Percentiles rank a stretch among this genome's conserved stretches.
phyloP scores from a whole-genome alignment of 495 filamentous ascomycete genomes.

The Penicillium bialowiezense region DNA sequence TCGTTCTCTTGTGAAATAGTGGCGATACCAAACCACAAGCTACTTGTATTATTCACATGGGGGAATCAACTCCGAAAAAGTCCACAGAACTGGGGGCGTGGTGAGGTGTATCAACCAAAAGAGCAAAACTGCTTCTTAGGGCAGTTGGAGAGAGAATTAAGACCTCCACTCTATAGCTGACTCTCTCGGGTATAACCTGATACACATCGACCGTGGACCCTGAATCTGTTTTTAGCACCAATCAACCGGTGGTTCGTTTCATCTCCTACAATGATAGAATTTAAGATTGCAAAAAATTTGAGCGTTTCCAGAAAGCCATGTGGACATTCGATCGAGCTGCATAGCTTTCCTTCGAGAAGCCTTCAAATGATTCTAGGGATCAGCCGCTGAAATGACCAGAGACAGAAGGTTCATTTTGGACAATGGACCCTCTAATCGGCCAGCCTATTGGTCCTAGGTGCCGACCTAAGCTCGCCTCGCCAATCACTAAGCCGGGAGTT shows the following conservation, averaged over 20 bases:
- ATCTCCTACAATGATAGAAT: slow-evolving; percentile 2
- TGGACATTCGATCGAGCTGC: slow-evolving; percentile 4
- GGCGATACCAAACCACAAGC: too few relatives aligned
- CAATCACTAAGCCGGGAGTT: slow-evolving; percentile 19
- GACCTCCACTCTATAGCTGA: not conserved
- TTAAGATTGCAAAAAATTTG: slow-evolving; percentile 8
- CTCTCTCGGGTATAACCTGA: slow-evolving; percentile 2
- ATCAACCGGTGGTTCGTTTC: slow-evolving; percentile 25
- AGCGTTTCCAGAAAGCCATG: slow-evolving; percentile 5
- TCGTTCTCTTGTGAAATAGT: not conserved
- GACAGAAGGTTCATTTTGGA: slow-evolving; percentile 21
- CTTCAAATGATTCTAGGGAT: slow-evolving; percentile 19
- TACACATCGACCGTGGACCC: slow-evolving; percentile 27
- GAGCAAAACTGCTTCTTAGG: not conserved
- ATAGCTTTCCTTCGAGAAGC: slow-evolving; percentile 21
- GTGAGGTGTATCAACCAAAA: too few relatives aligned
- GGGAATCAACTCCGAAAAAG: too few relatives aligned
- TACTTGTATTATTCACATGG: too few relatives aligned
- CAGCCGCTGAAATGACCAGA: slow-evolving; percentile 21
- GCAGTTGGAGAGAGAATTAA: not conserved
- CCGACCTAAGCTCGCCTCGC: slow-evolving; percentile 21
- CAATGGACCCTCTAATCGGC: slow-evolving; percentile 16
- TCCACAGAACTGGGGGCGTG: too few relatives aligned
- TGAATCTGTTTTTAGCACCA: slow-evolving; percentile 33
- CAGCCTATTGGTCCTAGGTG: slow-evolving; percentile 23